Percentiles rank a stretch among this genome's conserved stretches.
Conservation (phyloP, 176 grass and related monocot genomes). For the Triticum monococcum region DNA sequence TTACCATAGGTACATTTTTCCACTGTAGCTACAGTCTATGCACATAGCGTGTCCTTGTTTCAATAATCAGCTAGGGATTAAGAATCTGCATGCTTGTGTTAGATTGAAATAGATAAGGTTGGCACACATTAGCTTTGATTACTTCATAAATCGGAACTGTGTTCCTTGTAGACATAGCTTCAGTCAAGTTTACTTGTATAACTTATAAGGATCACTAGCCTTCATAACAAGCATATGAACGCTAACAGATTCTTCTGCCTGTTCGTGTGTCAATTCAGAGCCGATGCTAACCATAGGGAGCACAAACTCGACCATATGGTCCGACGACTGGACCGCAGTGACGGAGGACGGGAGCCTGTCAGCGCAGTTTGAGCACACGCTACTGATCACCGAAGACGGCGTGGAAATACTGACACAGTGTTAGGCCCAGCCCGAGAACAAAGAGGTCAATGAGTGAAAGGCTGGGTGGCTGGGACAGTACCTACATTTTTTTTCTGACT, state of each 20-base stretch:
- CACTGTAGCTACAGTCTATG: neutral
- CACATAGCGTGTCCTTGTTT: neutral
- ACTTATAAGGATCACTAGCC: no score
- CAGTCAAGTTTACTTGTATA: no score
- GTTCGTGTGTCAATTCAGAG: slow-evolving; percentile 42
- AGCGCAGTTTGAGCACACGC: slow-evolving; percentile 89
- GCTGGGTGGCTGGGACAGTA: neutral
- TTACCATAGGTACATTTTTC: slow-evolving; percentile 84
- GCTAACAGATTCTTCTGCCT: neutral
- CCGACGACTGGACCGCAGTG: slow-evolving; percentile 86
- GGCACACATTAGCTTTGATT: neutral
- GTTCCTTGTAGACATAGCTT: neutral
- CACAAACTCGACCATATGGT: slow-evolving; percentile 74
- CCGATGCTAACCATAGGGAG: slow-evolving; percentile 90
- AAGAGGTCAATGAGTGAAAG: neutral
- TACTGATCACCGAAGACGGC: slow-evolving; percentile 75
- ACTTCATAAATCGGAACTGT: neutral
- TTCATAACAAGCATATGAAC: neutral
- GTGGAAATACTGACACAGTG: slow-evolving; percentile 76
- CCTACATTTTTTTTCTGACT: slow-evolving; percentile 4
- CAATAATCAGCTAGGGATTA: neutral
- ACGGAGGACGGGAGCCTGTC: slow-evolving; percentile 84
- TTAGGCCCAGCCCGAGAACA: slow-evolving; percentile 2
- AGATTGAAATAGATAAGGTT: neutral
- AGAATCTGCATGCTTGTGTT: neutral